Evolutionary conservation across 139 green algal species (phyloP).

Genomic region (Closterium sp.): DNA sequence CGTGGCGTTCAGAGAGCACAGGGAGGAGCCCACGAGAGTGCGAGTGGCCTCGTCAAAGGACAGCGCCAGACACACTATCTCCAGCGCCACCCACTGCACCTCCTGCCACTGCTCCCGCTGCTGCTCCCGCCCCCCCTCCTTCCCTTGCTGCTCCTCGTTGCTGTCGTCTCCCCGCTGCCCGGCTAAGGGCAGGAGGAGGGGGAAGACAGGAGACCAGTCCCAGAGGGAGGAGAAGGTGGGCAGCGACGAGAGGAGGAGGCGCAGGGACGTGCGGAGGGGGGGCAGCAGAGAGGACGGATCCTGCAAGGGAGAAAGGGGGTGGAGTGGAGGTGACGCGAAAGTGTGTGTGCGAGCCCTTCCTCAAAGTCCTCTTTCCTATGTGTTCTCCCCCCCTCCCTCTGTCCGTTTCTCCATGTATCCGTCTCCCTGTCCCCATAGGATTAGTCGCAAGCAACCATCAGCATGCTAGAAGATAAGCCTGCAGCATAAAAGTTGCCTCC

Average conservation of each 20-base stretch:
- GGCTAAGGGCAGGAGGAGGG: constrained; percentile 27
- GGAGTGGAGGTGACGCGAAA: neutral
- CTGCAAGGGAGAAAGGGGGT: neutral
- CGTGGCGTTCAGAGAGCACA: neutral
- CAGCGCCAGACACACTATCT: neutral
- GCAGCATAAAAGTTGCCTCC: too few relatives aligned
- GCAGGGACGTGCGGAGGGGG: constrained; percentile 6
- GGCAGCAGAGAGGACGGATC: constrained; percentile 7
- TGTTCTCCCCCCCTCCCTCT: neutral
- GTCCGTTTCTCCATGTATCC: neutral
- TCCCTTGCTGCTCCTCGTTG: neutral
- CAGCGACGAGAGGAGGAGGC: constrained; percentile 7
- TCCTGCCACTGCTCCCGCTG: constrained; percentile 26
- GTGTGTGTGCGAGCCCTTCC: neutral
- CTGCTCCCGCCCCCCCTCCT: neutral
- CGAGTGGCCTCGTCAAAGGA: constrained; percentile 13
- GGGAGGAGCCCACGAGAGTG: neutral
- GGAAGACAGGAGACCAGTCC: constrained; percentile 34
- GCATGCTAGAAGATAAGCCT: too few relatives aligned
- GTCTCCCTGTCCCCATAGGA: neutral
- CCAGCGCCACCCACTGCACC: constrained; percentile 1
- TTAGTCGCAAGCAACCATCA: too few relatives aligned
- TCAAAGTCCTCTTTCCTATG: too few relatives aligned
- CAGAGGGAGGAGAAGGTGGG: constrained; percentile 19
- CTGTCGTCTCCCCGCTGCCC: too few relatives aligned